phyloP scores from a whole-genome alignment of 1,284 basidiomycete genomes.

The Ustilago lituana region DNA sequence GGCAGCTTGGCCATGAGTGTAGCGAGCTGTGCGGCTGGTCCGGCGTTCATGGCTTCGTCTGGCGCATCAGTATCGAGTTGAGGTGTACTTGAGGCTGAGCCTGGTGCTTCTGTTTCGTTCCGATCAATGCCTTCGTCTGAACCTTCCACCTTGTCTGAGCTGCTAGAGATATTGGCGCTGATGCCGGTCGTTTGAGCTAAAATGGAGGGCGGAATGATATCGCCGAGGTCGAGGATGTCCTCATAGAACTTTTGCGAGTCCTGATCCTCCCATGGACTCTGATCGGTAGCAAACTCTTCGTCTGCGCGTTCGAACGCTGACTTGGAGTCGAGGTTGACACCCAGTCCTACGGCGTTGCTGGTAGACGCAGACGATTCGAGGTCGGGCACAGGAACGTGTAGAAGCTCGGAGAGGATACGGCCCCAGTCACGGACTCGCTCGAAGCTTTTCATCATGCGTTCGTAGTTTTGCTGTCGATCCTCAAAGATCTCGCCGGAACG shows the following conservation, averaged over 20 bases:
- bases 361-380: constrained; percentile 77
- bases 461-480: constrained; percentile 96
- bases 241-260: constrained; percentile 95
- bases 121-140: neutral
- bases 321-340: constrained; percentile 69
- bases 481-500: constrained; percentile 98
- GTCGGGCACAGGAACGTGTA: constrained; percentile 81
- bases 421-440: constrained; percentile 75
- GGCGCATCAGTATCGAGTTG: constrained; percentile 25
- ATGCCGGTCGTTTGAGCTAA: constrained; percentile 71
- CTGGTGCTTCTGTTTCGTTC: neutral
- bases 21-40: constrained; percentile 89
- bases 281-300: constrained; percentile 72
- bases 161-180: constrained; percentile 24
- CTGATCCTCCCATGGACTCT: constrained; percentile 90
- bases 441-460: constrained; percentile 95
- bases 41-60: constrained; percentile 71
- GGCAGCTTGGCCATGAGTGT: constrained; percentile 91
- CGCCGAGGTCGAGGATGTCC: constrained; percentile 87
- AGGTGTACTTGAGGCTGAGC: constrained; percentile 25
- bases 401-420: constrained; percentile 79
- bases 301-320: constrained; percentile 67
- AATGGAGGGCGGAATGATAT: constrained; percentile 86
- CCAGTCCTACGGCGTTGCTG: constrained; percentile 69
- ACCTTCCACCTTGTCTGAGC: constrained; percentile 73